These are phyloP conservation scores for Psilocybe azurescens DNA, from an alignment of 768 basidiomycete species.

Conservation along the genomic window DNA sequence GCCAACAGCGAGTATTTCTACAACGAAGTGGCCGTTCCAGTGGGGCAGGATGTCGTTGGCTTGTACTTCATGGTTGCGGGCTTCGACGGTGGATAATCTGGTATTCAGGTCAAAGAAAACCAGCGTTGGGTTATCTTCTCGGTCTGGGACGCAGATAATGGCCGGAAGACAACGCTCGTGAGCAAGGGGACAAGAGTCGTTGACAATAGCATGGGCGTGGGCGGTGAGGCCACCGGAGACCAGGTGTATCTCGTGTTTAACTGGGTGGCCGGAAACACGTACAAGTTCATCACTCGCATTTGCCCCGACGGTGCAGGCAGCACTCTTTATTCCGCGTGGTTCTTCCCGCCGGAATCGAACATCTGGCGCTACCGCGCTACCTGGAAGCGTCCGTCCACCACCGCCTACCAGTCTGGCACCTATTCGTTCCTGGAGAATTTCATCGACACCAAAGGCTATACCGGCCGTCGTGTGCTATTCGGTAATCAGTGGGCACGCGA, in stretches of 20 bases:
- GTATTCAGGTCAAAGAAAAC: conserved; percentile 19
- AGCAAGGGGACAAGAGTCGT: conserved; percentile 21
- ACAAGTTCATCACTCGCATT: conserved; percentile 24
- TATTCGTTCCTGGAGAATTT: conserved; percentile 24
- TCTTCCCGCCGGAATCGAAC: conserved; percentile 20
- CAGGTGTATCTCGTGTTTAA: conserved; percentile 18
- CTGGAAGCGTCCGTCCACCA: conserved; percentile 21
- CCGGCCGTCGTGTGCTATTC: conserved; percentile 13
- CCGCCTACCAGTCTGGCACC: conserved; percentile 15
- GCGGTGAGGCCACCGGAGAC: conserved; percentile 16
- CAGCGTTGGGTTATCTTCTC: conserved; percentile 20
- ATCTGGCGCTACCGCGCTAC: conserved; percentile 21
- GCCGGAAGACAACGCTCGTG: conserved; percentile 22
- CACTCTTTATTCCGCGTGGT: conserved; percentile 21
- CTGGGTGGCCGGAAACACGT: conserved; percentile 21
- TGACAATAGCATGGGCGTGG: conserved; percentile 11
- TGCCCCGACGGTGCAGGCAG: conserved; percentile 20
- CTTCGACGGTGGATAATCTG: conserved; percentile 17
- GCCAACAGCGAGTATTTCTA: conserved; percentile 21
- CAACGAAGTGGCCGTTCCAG: conserved; percentile 23
- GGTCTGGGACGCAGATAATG: conserved; percentile 22
- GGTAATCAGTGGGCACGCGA: conserved; percentile 22
- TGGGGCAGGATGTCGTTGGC: conserved; percentile 17
- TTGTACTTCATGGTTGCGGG: conserved; percentile 24
- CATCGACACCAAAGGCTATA: conserved; percentile 14